phyloP scores from a whole-genome alignment of 2,329 filamentous ascomycete species.

The Lasiodiplodia theobromae region DNA sequence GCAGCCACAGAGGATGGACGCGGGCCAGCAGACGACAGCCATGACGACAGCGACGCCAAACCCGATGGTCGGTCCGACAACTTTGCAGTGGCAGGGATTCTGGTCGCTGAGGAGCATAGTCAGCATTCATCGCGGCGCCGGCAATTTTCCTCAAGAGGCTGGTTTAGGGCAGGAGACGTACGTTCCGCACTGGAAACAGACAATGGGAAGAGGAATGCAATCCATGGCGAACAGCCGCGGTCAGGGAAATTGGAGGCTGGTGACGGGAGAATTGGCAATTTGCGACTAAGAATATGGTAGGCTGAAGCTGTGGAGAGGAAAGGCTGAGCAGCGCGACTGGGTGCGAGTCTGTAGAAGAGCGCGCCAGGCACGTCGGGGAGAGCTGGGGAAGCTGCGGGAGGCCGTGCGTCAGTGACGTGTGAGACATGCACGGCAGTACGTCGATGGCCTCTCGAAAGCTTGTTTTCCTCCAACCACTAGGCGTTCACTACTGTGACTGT shows the following conservation, averaged over 20 bases:
- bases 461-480: conserved; percentile 12
- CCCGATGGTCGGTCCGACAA: conserved; percentile 63
- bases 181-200: conserved; percentile 63
- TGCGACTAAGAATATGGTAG: neutral
- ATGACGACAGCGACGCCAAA: conserved; percentile 57
- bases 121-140: neutral
- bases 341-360: neutral
- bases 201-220: conserved; percentile 56
- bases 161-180: conserved; percentile 32
- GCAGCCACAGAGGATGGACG: conserved; percentile 63
- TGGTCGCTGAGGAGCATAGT: conserved; percentile 53
- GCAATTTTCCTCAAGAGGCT: conserved; percentile 1
- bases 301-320: neutral
- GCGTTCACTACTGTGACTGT: neutral
- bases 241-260: neutral
- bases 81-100: conserved; percentile 65
- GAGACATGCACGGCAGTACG: neutral
- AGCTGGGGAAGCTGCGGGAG: conserved; percentile 24
- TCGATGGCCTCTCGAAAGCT: conserved; percentile 2
- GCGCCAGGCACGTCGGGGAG: conserved; percentile 10
- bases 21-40: conserved; percentile 63
- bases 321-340: neutral
- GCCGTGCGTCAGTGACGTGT: conserved; percentile 25
- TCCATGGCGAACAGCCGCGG: conserved; percentile 40
- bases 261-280: conserved; percentile 1